Evolutionary conservation across 345 rosid genomes (phyloP).

Genomic region (Iberis pinnata): DNA sequence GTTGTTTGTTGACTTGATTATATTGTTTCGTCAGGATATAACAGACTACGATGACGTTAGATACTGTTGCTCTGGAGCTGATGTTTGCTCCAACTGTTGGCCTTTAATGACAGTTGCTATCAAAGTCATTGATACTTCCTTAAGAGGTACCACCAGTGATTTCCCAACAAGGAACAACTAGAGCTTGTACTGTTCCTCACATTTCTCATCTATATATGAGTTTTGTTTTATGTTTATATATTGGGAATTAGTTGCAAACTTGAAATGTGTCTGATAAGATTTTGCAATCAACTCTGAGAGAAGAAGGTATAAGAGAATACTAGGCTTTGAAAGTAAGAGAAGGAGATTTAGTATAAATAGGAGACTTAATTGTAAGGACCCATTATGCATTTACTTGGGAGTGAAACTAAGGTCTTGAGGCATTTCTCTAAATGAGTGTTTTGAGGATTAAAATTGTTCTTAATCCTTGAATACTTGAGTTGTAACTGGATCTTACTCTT

Average conservation of each 20-base stretch:
- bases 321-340: too few relatives aligned
- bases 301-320: too few relatives aligned
- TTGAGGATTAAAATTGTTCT: too few relatives aligned
- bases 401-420: too few relatives aligned
- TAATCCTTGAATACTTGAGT: too few relatives aligned
- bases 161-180: neutral
- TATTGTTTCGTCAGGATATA: slow-evolving; percentile 53
- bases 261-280: too few relatives aligned
- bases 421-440: too few relatives aligned
- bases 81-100: slow-evolving; percentile 88
- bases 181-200: neutral
- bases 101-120: slow-evolving; percentile 81
- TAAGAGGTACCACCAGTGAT: slow-evolving; percentile 50
- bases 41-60: slow-evolving; percentile 88
- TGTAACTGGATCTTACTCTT: too few relatives aligned
- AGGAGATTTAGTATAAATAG: too few relatives aligned
- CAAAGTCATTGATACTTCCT: slow-evolving; percentile 78
- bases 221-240: neutral
- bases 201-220: neutral
- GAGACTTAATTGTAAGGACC: too few relatives aligned
- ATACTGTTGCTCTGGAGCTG: slow-evolving; percentile 92
- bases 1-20: neutral
- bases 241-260: neutral
- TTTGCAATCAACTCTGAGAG: too few relatives aligned
- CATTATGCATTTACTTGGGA: too few relatives aligned